Base-by-base conservation (phyloP, 2,329 filamentous ascomycete genomes). In the Monilinia fructicola region DNA sequence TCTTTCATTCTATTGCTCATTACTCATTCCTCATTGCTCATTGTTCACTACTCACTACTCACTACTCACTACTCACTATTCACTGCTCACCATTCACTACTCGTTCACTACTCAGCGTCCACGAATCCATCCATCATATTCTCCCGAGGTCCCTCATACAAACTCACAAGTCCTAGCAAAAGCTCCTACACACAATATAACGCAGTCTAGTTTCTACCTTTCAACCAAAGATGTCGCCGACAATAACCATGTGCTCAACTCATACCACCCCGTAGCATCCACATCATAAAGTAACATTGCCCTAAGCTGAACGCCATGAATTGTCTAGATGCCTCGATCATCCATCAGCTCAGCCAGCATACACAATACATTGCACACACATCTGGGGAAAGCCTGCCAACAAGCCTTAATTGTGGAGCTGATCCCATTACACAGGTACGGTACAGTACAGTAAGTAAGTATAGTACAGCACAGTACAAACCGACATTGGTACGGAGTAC, bases 331-430 rank as follows among this genome's bases (percentile, higher is more conserved):
- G 55, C 55, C 40, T 42, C 9, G 26, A 44, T 23, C 1, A 21
- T 28, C 40, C 42, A 46, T 46, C 42, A 46, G 7, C 12, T 23
- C 23, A 23, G 38, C 44, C 55, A 31, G 18, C 26, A 31, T 9
- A 26, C 18, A 35, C 31, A 35, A n/a, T 28, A 35, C 31, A 35
- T 14, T 28, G 38, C 38, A 40, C 38, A 40, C 18, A 35, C 40
- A 46, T 23, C 46, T 35, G 55, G 55, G 55, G 55, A 44, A 28
- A 46, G 40, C 42, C 40, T 48, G 46, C 2, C 10, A 40, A 14
- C 12, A 10, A 12, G 38, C 38, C 55, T 40, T 40, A 40, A 46
- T 58, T 58, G 55, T 42, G 55, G 55, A 58, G 55, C 31, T 23
- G 28, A 7, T 44, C 40, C 4, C 40, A 18, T 44, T 44, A 14